These are phyloP conservation scores for Colletotrichum orchidophilum DNA, from an alignment of 2,329 filamentous ascomycete genomes.

Conservation along the genomic window DNA sequence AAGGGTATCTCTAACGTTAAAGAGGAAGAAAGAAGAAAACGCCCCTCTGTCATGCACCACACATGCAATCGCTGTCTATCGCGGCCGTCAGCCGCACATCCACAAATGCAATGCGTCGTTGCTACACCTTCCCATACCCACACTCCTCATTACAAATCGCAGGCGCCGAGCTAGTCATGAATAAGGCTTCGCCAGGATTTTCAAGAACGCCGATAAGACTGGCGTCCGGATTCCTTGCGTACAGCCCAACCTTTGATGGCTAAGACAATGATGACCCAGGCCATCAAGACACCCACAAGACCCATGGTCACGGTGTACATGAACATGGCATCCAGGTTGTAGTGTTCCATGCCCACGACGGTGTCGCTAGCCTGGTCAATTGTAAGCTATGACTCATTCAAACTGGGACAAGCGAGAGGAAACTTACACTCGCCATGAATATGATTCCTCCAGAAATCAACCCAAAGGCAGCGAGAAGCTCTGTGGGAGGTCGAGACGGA, in stretches of 20 bases:
- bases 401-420: no score
- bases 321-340: constrained; percentile 89
- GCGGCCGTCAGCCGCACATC: neutral
- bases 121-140: neutral
- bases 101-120: neutral
- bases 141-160: neutral
- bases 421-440: constrained; percentile 88
- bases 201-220: neutral
- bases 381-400: neutral
- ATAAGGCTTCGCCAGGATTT: neutral
- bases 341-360: constrained; percentile 78
- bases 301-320: constrained; percentile 91
- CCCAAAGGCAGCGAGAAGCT: constrained; percentile 88
- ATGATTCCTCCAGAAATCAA: constrained; percentile 87
- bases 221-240: constrained; percentile 50
- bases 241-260: constrained; percentile 90
- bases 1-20: constrained; percentile 21
- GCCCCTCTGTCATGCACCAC: neutral
- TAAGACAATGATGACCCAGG: constrained; percentile 81
- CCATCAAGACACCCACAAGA: constrained; percentile 83
- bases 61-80: neutral
- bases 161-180: no score
- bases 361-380: constrained; percentile 64
- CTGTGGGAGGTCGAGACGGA: constrained; percentile 87
- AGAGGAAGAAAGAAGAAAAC: neutral